Base-by-base conservation (phyloP, 2,329 filamentous ascomycete genomes). In the Didymellaceae sp. region DNA sequence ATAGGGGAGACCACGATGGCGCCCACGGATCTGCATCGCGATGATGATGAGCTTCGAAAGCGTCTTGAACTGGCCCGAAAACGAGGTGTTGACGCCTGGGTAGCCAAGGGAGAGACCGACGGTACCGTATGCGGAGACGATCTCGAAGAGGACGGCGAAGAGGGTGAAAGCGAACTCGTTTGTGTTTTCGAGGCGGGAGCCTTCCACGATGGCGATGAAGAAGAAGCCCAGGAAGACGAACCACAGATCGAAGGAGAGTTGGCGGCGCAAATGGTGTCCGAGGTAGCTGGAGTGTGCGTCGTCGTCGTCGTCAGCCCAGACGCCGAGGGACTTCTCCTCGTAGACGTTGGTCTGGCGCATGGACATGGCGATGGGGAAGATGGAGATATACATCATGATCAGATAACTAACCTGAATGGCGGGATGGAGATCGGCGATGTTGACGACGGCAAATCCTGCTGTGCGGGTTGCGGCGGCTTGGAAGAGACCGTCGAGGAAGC, bases 321-420 rank as follows among this genome's bases (percentile, higher is more conserved):
- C 85, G 5, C 90, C 90, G 0, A 94, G 82, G 0, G 87, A 90
- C 59, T 87, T 90, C 70, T 97, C 93, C 74, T 97, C 93, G 77
- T 97, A 97, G 2, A 97, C 93, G 70, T 97, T 97, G 51, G 93
- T 97, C 58, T 90, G 82, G 44, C 93, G 91, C 63, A 97, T 89
- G 6, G 90, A 94, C 65, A 97, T 97, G 68, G 94, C 93, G 62
- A 97, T 96, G 5, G 93, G 93, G 63, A 96, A 96, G 52, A 97
- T 90, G 50, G 92, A 96, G 55, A 97, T 96, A 74, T 97, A 97
- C 94, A 97, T 97, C 94, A 97, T 97, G 73, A 97, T 87, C 74
- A 97, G 79, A 76, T 97, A 97, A 18, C 91, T 90, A 11, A 95
- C 91, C 65, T 96, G 92, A 50, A 97, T 90, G 3, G 89, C 94